These are phyloP conservation scores for Sphagnum magellanicum DNA, from an alignment of 228 moss, liverwort and hornwort species.

Conservation along the genomic window DNA sequence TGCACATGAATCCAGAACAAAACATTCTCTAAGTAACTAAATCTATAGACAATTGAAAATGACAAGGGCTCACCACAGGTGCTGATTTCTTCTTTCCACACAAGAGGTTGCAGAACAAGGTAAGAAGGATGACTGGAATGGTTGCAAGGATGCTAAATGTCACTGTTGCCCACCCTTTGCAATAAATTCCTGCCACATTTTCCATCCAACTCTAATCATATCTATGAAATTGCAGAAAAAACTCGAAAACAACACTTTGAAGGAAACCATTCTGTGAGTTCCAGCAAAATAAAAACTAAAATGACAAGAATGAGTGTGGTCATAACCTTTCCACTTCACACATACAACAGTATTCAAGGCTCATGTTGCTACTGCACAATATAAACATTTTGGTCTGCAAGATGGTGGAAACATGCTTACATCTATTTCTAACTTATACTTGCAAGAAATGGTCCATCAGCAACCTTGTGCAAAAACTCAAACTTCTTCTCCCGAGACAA, in stretches of 20 bases:
- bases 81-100: slow-evolving; percentile 54
- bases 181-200: slow-evolving; percentile 32
- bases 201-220: not conserved
- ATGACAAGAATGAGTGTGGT: no score
- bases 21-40: no score
- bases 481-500: slow-evolving; percentile 62
- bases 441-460: slow-evolving; percentile 50
- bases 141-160: slow-evolving; percentile 55
- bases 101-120: slow-evolving; percentile 35
- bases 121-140: slow-evolving; percentile 36
- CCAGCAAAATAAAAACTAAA: not conserved
- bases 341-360: no score
- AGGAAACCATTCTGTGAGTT: not conserved
- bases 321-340: no score
- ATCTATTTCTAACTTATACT: slow-evolving; percentile 62
- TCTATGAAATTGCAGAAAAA: not conserved
- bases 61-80: slow-evolving; percentile 18
- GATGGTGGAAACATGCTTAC: slow-evolving; percentile 17
- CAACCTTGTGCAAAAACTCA: slow-evolving; percentile 43
- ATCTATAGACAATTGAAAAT: no score
- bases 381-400: no score
- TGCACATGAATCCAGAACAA: no score
- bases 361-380: no score
- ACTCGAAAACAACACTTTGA: not conserved
- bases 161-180: slow-evolving; percentile 53